A percentile compares a stretch with the other conserved stretches of the same genome.
phyloP scores from a whole-genome alignment of 257 asterid species.

The Scutellaria barbata region DNA sequence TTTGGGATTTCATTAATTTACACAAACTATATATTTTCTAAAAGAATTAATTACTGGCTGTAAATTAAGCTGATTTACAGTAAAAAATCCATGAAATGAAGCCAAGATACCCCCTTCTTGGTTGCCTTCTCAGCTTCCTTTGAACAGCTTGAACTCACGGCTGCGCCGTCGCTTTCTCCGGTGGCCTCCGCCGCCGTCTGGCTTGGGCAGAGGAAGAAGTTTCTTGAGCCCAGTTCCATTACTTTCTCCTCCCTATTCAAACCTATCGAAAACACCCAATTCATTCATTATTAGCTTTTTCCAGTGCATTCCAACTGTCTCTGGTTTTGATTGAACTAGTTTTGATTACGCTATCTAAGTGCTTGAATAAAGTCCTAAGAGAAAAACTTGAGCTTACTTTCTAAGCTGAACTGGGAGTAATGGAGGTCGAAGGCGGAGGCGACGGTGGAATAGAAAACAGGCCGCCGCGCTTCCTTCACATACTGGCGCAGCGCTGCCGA shows the following conservation, averaged over 20 bases:
- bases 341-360: background rate
- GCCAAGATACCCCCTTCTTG: constrained; percentile 55
- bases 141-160: constrained; percentile 55
- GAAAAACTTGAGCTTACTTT: constrained; percentile 51
- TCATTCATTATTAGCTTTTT: background rate
- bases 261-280: constrained; percentile 44
- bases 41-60: constrained; percentile 21
- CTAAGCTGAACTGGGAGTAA: constrained; percentile 90
- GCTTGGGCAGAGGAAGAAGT: constrained; percentile 72
- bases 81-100: constrained; percentile 65
- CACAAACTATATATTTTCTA: background rate
- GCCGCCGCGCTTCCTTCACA: constrained; percentile 72
- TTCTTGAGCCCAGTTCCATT: constrained; percentile 73
- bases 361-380: background rate
- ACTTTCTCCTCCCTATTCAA: constrained; percentile 60
- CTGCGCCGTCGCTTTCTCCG: constrained; percentile 24
- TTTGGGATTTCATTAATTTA: background rate
- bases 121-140: constrained; percentile 52
- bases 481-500: constrained; percentile 69
- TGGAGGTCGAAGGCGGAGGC: constrained; percentile 72
- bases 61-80: constrained; percentile 37
- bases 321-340: background rate
- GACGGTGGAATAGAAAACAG: constrained; percentile 41
- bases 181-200: constrained; percentile 27
- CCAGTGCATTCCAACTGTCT: background rate